phyloP scores from a whole-genome alignment of 352 stramenopile species.

The Aphanomyces astaci region DNA sequence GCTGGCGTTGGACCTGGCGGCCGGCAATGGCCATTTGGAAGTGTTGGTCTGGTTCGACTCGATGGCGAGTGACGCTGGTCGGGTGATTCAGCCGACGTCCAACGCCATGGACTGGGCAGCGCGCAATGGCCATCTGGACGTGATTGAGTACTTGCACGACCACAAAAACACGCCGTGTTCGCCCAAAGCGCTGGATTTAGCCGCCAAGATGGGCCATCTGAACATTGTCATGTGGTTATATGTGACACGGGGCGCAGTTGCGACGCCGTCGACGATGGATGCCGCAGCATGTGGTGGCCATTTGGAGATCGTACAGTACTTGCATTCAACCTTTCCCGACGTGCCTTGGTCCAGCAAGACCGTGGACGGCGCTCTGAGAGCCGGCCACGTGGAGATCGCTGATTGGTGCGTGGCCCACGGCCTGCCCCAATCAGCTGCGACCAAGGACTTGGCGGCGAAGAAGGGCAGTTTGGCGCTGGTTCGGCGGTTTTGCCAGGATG shows the following conservation, averaged over 20 bases:
- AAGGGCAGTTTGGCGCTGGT: background rate
- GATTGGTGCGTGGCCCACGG: background rate
- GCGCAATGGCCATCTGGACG: conserved; percentile 15
- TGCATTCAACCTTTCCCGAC: conserved; percentile 9
- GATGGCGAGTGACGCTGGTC: background rate
- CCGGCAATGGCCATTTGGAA: conserved; percentile 22
- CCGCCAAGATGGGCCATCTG: conserved; percentile 20
- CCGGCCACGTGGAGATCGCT: background rate
- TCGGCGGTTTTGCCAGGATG: background rate
- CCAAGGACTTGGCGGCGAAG: conserved; percentile 13
- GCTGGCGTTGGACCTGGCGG: background rate
- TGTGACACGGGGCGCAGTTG: background rate
- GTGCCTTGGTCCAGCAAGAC: background rate
- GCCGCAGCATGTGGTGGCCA: conserved; percentile 25
- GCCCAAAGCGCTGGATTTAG: conserved; percentile 6
- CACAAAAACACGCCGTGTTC: background rate
- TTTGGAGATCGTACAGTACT: conserved; percentile 27
- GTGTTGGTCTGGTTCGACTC: conserved; percentile 24
- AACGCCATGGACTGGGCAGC: conserved; percentile 24
- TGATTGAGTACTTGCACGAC: conserved; percentile 17
- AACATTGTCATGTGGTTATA: conserved; percentile 8
- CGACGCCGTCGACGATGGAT: conserved; percentile 21
- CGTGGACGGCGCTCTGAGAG: background rate
- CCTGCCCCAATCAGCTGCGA: background rate
- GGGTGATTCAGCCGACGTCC: conserved; percentile 3